phyloP scores from a whole-genome alignment of 2,329 filamentous ascomycete genomes.

The Trichoderma semiorbis region DNA sequence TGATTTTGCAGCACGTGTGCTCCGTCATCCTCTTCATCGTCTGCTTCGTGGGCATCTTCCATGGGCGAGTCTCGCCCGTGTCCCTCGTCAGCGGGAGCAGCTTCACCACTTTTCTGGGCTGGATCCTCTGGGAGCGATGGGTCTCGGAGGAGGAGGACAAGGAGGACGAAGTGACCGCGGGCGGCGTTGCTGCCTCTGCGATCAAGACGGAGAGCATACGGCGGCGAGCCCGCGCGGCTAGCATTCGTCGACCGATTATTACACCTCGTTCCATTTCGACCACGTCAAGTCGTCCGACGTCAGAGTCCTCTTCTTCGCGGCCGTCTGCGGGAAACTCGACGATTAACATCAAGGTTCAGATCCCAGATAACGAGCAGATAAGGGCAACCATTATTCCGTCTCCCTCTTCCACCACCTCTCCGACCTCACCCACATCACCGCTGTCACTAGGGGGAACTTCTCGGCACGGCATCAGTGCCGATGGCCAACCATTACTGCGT shows the following conservation, averaged over 20 bases:
- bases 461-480: neutral
- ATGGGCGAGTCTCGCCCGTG: slow-evolving; percentile 84
- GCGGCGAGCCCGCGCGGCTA: slow-evolving; percentile 35
- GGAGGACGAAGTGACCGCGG: slow-evolving; percentile 38
- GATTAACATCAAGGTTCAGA: slow-evolving; percentile 36
- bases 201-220: slow-evolving; percentile 35
- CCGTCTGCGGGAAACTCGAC: slow-evolving; percentile 46
- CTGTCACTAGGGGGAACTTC: neutral
- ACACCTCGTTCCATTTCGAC: slow-evolving; percentile 29
- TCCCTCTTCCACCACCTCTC: slow-evolving; percentile 32
- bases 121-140: slow-evolving; percentile 92
- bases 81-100: slow-evolving; percentile 83
- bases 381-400: slow-evolving; percentile 30
- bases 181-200: slow-evolving; percentile 31
- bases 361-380: slow-evolving; percentile 13
- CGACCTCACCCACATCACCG: neutral
- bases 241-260: slow-evolving; percentile 35
- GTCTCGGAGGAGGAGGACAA: slow-evolving; percentile 64
- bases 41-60: slow-evolving; percentile 86
- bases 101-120: slow-evolving; percentile 77
- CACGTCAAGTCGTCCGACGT: slow-evolving; percentile 25
- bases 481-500: slow-evolving; percentile 24
- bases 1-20: slow-evolving; percentile 95
- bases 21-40: slow-evolving; percentile 93
- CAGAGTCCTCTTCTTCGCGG: slow-evolving; percentile 24